Conservation (phyloP, 2,329 filamentous ascomycete genomes). For the Talaromyces sp. region DNA sequence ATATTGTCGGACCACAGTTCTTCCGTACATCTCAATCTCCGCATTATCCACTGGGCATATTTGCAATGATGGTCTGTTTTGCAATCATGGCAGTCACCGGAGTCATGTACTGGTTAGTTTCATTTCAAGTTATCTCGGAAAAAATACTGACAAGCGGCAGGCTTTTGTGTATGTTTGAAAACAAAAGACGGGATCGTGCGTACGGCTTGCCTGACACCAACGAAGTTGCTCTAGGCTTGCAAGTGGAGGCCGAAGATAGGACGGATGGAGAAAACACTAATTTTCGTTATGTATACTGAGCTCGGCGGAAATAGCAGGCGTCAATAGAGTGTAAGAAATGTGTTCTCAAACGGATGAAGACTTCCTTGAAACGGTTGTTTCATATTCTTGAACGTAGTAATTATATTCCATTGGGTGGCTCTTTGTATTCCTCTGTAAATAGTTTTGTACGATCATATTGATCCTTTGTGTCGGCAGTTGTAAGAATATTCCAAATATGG, state of each 20-base stretch:
- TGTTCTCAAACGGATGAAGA: neutral
- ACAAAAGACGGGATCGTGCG: neutral
- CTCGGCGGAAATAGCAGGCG: neutral
- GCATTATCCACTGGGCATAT: conserved; percentile 1
- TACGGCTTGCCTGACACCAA: neutral
- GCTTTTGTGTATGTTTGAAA: neutral
- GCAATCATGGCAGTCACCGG: conserved; percentile 3
- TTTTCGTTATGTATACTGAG: conserved; percentile 2
- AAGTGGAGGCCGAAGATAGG: neutral
- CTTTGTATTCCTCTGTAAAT: neutral
- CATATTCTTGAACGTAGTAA: no score
- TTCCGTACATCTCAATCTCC: neutral
- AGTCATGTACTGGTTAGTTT: neutral
- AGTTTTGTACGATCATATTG: neutral
- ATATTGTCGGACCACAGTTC: neutral
- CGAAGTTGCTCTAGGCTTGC: neutral
- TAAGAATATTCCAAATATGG: neutral
- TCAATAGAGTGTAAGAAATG: neutral
- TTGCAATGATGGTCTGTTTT: conserved; percentile 7
- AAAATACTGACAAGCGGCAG: neutral
- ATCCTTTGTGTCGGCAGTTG: neutral
- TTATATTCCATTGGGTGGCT: neutral
- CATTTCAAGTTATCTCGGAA: no score
- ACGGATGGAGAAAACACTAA: neutral
- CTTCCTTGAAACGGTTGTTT: neutral